A percentile compares a stretch with the other conserved stretches of the same genome.
phyloP scores from a whole-genome alignment of 345 rosid genomes.

The Reutealis trisperma region DNA sequence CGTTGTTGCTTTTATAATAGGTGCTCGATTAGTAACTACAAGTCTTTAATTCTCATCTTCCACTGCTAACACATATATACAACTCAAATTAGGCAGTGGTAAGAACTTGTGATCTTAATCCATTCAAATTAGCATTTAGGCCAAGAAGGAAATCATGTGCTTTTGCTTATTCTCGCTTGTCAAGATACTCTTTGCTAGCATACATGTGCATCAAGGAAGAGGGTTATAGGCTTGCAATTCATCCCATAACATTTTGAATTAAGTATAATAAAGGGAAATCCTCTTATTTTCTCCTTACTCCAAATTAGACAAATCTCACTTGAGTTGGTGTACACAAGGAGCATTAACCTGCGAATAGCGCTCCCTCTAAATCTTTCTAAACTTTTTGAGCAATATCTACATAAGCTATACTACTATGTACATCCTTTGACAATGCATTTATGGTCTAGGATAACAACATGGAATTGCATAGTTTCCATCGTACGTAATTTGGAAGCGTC shows the following conservation, averaged over 20 bases:
- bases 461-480: background rate
- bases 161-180: background rate
- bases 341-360: background rate
- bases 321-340: background rate
- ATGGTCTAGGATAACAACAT: background rate
- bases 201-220: background rate
- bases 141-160: background rate
- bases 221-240: background rate
- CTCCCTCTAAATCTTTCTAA: background rate
- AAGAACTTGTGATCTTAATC: background rate
- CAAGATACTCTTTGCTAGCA: background rate
- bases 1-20: background rate
- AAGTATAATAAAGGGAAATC: no score
- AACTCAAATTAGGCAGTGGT: background rate
- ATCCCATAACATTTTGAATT: background rate
- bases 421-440: background rate
- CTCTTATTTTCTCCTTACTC: background rate
- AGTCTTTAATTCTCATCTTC: background rate
- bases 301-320: background rate
- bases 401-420: background rate
- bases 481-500: background rate
- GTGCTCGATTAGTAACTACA: background rate
- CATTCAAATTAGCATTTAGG: background rate
- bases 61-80: background rate
- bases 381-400: background rate